Evolutionary conservation across 2,329 filamentous ascomycete genomes (phyloP).

Genomic region (Ceratocystis cubensis): DNA sequence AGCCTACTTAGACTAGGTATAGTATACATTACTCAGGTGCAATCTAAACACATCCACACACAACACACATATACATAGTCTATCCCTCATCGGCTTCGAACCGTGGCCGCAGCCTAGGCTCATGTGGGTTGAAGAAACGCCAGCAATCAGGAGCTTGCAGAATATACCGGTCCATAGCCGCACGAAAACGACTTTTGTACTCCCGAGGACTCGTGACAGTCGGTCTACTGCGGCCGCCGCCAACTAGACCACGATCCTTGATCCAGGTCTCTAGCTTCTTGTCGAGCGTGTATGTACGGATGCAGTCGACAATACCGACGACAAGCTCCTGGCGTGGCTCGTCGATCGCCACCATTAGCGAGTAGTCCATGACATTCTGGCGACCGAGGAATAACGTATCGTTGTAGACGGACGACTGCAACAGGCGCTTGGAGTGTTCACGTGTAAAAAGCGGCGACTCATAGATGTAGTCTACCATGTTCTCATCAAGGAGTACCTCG

Average conservation of each 20-base stretch:
- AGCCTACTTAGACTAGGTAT: no score
- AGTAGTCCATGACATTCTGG: slow-evolving; percentile 99
- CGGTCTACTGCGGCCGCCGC: slow-evolving; percentile 65
- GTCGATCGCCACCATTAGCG: slow-evolving; percentile 94
- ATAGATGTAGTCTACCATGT: slow-evolving; percentile 98
- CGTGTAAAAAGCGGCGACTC: slow-evolving; percentile 90
- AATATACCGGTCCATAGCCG: slow-evolving; percentile 88
- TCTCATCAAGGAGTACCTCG: slow-evolving; percentile 92
- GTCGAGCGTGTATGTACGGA: slow-evolving; percentile 97
- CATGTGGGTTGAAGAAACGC: slow-evolving; percentile 44
- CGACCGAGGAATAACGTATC: slow-evolving; percentile 89
- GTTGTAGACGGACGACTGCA: slow-evolving; percentile 89
- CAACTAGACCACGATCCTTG: slow-evolving; percentile 81
- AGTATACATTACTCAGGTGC: no score
- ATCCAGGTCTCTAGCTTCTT: slow-evolving; percentile 99
- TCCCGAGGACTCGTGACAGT: slow-evolving; percentile 96
- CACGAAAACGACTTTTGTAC: slow-evolving; percentile 89
- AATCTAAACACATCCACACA: no score
- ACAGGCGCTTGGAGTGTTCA: slow-evolving; percentile 88
- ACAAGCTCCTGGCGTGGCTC: slow-evolving; percentile 81
- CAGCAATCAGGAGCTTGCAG: slow-evolving; percentile 63
- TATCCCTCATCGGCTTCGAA: slow-evolving; percentile 8
- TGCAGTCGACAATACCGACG: slow-evolving; percentile 96
- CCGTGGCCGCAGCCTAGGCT: slow-evolving; percentile 1
- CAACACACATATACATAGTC: not conserved